phyloP scores from a whole-genome alignment of 2,329 filamentous ascomycete genomes.

The Aspergillus sp. region DNA sequence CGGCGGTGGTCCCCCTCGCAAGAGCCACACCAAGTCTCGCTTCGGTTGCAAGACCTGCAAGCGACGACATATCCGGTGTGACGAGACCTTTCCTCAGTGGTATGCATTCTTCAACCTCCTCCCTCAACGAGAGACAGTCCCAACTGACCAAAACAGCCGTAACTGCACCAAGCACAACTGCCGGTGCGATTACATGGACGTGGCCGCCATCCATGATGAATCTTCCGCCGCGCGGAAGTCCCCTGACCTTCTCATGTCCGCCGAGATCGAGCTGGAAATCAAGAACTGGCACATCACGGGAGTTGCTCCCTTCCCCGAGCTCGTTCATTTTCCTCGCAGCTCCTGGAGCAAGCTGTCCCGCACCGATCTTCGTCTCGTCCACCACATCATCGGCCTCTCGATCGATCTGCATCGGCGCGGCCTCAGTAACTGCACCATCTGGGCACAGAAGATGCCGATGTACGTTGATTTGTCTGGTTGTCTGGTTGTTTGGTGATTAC shows the following conservation, averaged over 20 bases:
- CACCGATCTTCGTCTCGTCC: slow-evolving; percentile 81
- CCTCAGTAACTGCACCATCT: slow-evolving; percentile 81
- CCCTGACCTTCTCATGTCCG: slow-evolving; percentile 75
- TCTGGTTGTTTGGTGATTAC: neutral
- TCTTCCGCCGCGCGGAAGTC: slow-evolving; percentile 50
- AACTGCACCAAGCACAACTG: slow-evolving; percentile 99
- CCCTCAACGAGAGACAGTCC: neutral
- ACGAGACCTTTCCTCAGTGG: slow-evolving; percentile 98
- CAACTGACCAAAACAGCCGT: slow-evolving; percentile 56
- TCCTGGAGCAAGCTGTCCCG: slow-evolving; percentile 69
- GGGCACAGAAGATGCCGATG: slow-evolving; percentile 91
- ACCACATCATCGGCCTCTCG: slow-evolving; percentile 84
- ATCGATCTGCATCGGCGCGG: slow-evolving; percentile 75
- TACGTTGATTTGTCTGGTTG: slow-evolving; percentile 40
- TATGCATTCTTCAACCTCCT: slow-evolving; percentile 47
- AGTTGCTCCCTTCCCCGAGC: slow-evolving; percentile 78
- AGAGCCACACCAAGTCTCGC: slow-evolving; percentile 96
- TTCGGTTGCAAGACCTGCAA: slow-evolving; percentile 99
- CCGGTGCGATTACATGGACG: slow-evolving; percentile 95
- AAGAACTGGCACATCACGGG: slow-evolving; percentile 81
- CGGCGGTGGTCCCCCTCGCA: slow-evolving; percentile 84
- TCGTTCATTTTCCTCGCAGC: slow-evolving; percentile 72
- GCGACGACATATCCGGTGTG: slow-evolving; percentile 92
- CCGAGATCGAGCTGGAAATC: slow-evolving; percentile 77
- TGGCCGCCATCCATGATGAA: slow-evolving; percentile 60